Conservation (phyloP, 2,329 filamentous ascomycete species). For the Xylariaceae sp. region DNA sequence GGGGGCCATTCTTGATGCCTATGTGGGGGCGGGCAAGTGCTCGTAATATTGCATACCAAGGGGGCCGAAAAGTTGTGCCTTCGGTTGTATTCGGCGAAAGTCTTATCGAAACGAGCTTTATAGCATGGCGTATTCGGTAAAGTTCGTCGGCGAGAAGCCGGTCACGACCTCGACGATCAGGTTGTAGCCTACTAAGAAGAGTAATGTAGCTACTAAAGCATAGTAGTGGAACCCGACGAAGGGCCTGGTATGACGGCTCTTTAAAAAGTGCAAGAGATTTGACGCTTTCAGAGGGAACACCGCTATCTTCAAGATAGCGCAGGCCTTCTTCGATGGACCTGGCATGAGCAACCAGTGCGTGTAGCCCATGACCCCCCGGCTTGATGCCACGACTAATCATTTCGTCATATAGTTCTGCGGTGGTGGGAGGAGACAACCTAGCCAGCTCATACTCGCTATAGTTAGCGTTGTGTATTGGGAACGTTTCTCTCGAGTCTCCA, state of each 20-base stretch:
- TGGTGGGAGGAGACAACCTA: slow-evolving; percentile 64
- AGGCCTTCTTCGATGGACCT: slow-evolving; percentile 53
- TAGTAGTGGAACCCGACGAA: slow-evolving; percentile 41
- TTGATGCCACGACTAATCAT: slow-evolving; percentile 59
- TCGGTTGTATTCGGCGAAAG: slow-evolving; percentile 34
- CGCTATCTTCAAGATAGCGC: slow-evolving; percentile 56
- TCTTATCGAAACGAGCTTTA: slow-evolving; percentile 41
- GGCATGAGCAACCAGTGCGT: slow-evolving; percentile 61
- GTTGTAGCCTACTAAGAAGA: slow-evolving; percentile 54
- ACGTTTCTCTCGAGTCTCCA: slow-evolving; percentile 64
- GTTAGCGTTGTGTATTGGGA: slow-evolving; percentile 61
- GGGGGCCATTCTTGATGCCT: slow-evolving; percentile 36
- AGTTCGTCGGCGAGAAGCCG: slow-evolving; percentile 32
- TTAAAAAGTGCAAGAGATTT: slow-evolving; percentile 28
- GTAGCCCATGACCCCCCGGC: slow-evolving; percentile 57
- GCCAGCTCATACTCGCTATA: slow-evolving; percentile 69
- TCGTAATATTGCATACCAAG: slow-evolving; percentile 51
- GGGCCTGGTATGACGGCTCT: slow-evolving; percentile 28
- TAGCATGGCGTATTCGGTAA: slow-evolving; percentile 42
- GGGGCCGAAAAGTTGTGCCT: slow-evolving; percentile 43
- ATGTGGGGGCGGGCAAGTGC: slow-evolving; percentile 45
- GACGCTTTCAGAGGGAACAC: slow-evolving; percentile 33
- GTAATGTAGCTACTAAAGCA: slow-evolving; percentile 58
- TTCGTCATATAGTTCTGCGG: slow-evolving; percentile 62
- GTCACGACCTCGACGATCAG: slow-evolving; percentile 31